Base-by-base conservation (phyloP, 768 basidiomycete genomes). In the Roridomyces roridus region DNA sequence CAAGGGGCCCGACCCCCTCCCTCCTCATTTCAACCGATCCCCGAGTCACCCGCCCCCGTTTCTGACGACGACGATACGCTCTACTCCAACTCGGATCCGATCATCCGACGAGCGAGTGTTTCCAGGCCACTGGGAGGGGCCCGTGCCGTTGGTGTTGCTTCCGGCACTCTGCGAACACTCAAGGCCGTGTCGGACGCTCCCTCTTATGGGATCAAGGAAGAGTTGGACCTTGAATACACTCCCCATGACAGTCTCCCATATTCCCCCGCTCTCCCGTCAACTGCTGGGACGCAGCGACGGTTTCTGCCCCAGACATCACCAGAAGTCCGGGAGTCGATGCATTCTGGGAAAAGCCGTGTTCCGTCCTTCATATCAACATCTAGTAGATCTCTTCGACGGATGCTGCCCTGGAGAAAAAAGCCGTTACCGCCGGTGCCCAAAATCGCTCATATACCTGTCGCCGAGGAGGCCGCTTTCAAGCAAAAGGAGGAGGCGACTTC, bases 341-440 rank as follows among this genome's bases (percentile, higher is more conserved):
- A 77, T 51, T 85, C 85, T 3, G 71, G 70, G 18, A 81, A 67
- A 66, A 84, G 80, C 63, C 68, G 70, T 45, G 78, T 78, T 5
- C 73, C 83, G 6, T 84, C 85, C 9, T 77, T 85, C 59, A 74
- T 85, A 17, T 84, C 83, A 24, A 81, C 83, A 6, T 73, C 75
- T 10, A 68, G 73, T 23, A 66, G 70, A 26, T 80, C 78, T 7
- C 54, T 79, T 34, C 67, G 67, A 31, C 73, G 72, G 26, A 65
- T 74, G 34, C 63, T 81, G 46, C 57, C 68, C 28, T 78, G 82
- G 80, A 73, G 76, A 54, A 79, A 69, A 23, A 86, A 87, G 65
- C 84, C 85, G 4, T 70, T 88, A 15, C 86, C 87, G 7, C 85
- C 84, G 1, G 76, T 88, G 23, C 87, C 86, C 15, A 72, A 70